phyloP scores from a whole-genome alignment of 2,329 filamentous ascomycete species.

The Domatiomyces catenatus region DNA sequence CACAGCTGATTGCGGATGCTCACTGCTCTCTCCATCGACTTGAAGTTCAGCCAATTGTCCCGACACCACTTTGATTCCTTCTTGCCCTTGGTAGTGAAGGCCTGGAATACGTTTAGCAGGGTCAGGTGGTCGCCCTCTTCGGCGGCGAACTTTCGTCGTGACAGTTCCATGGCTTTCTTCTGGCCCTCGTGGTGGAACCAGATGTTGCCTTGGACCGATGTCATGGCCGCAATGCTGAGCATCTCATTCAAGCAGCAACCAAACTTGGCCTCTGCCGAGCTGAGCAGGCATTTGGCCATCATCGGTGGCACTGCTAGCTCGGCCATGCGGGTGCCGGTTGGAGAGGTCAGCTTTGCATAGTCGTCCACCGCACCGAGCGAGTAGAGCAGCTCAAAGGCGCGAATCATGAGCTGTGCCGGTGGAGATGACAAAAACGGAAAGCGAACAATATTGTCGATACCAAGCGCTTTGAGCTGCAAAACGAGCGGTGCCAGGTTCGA shows the following conservation, averaged over 20 bases:
- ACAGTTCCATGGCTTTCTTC: conserved; percentile 58
- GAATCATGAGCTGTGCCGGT: conserved; percentile 67
- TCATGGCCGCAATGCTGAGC: conserved; percentile 86
- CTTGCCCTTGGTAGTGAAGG: conserved; percentile 67
- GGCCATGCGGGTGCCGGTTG: conserved; percentile 80
- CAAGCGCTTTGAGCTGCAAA: conserved; percentile 82
- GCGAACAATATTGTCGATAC: conserved; percentile 82
- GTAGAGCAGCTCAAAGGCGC: conserved; percentile 75
- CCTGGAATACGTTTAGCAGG: conserved; percentile 80
- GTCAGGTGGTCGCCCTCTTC: conserved; percentile 92
- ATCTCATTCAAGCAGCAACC: conserved; percentile 75
- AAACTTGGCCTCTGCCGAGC: conserved; percentile 50
- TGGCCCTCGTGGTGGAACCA: conserved; percentile 71
- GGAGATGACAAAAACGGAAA: conserved; percentile 83
- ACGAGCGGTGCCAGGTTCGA: conserved; percentile 79
- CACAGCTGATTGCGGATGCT: conserved; percentile 76
- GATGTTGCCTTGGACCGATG: conserved; percentile 63
- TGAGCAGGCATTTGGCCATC: conserved; percentile 76
- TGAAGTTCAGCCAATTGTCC: conserved; percentile 75
- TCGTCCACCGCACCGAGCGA: conserved; percentile 74
- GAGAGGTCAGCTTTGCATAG: conserved; percentile 77
- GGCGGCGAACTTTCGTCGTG: conserved; percentile 67
- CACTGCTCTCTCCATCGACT: conserved; percentile 64
- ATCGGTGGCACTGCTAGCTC: conserved; percentile 88
- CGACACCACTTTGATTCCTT: conserved; percentile 79